Conservation (phyloP, 2,329 filamentous ascomycete species). For the Lachnellula arida region DNA sequence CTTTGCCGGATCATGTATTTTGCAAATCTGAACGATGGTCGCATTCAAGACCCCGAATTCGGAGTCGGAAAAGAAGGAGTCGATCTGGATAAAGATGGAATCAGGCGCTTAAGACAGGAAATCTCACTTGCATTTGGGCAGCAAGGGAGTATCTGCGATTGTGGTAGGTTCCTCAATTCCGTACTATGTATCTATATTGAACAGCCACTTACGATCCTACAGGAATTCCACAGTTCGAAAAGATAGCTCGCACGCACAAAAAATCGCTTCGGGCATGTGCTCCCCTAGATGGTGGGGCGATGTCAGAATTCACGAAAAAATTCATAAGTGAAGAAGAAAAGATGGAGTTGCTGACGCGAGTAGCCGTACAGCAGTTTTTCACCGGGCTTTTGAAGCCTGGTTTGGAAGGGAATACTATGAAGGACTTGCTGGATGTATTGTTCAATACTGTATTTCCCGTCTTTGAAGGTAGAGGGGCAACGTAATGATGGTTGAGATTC, state of each 20-base stretch:
- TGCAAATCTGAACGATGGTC: conserved; percentile 6
- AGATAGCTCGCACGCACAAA: conserved; percentile 1
- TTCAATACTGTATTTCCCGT: conserved; percentile 14
- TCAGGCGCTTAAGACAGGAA: conserved; percentile 5
- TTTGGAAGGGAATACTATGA: conserved; percentile 3
- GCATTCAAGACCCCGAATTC: conserved; percentile 4
- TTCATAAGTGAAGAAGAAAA: not conserved
- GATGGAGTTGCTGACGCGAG: not conserved
- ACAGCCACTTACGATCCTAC: not conserved
- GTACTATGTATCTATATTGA: not conserved
- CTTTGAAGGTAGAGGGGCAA: not conserved
- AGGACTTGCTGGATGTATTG: conserved; percentile 2
- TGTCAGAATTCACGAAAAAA: not conserved
- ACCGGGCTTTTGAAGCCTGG: conserved; percentile 2
- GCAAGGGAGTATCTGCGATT: conserved; percentile 13
- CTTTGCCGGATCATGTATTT: conserved; percentile 8
- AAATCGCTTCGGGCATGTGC: not conserved
- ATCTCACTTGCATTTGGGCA: conserved; percentile 2
- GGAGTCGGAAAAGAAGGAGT: conserved; percentile 2
- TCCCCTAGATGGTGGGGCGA: not conserved
- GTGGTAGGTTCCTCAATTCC: not conserved
- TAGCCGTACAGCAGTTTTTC: not conserved
- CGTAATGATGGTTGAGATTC: not conserved
- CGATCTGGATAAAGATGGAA: conserved; percentile 7
- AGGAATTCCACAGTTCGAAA: conserved; percentile 7